Percentiles rank a stretch among this genome's conserved stretches.
Conservation (phyloP, 257 asterid species). For the Salvia miltiorrhiza region DNA sequence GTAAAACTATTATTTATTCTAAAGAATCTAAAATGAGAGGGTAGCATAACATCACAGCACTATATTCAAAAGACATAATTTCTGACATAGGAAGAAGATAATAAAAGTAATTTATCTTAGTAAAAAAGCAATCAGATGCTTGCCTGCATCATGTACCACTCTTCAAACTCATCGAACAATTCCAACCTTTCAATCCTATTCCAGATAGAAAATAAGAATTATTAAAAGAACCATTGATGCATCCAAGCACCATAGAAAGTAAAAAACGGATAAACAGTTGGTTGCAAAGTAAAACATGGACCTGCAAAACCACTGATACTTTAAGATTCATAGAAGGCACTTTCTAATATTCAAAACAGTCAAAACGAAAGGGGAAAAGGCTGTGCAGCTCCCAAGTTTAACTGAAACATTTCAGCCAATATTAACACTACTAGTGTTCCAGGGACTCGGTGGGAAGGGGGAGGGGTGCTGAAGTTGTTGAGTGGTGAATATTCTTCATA, state of each 20-base stretch:
- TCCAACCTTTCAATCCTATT: conserved; percentile 92
- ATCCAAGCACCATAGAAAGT: conserved; percentile 16
- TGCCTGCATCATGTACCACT: conserved; percentile 98
- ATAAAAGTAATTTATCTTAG: neutral
- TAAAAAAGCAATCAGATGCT: conserved; percentile 31
- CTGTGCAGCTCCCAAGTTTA: neutral
- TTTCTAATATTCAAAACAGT: conserved; percentile 15
- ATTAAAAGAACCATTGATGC: conserved; percentile 14
- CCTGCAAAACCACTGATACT: conserved; percentile 17
- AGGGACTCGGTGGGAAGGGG: neutral
- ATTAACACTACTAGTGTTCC: conserved; percentile 10
- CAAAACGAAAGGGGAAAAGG: neutral
- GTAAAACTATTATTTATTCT: neutral
- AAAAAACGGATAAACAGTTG: conserved; percentile 15
- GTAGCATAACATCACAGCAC: conserved; percentile 3
- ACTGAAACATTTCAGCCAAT: conserved; percentile 5
- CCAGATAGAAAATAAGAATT: conserved; percentile 29
- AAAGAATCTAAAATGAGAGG: neutral
- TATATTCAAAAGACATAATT: neutral
- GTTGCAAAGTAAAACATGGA: conserved; percentile 20
- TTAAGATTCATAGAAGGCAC: conserved; percentile 16
- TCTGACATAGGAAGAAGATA: conserved; percentile 9
- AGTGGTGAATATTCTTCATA: neutral
- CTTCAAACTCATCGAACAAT: conserved; percentile 55
- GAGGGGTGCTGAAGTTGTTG: neutral